Evolutionary conservation across 2,329 filamentous ascomycete genomes (phyloP).

Genomic region (Sodiomyces alkalinus): DNA sequence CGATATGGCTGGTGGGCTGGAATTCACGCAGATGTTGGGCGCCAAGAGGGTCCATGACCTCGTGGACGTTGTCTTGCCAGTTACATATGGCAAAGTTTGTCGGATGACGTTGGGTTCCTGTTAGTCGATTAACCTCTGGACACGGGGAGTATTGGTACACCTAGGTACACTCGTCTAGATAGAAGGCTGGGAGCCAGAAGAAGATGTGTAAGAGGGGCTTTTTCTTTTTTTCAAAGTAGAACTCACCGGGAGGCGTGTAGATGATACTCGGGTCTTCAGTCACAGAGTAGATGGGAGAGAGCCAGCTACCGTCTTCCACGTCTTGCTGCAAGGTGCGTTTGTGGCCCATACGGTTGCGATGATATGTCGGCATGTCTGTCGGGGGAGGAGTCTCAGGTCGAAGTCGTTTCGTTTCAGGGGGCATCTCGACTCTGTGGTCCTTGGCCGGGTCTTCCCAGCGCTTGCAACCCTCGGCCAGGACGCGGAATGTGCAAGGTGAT

Average conservation of each 20-base stretch:
- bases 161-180: no score
- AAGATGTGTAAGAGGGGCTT: no score
- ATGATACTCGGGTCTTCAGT: conserved; percentile 7
- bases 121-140: no score
- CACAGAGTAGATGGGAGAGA: conserved; percentile 7
- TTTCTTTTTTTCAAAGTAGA: no score
- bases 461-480: conserved; percentile 19
- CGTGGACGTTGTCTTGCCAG: conserved; percentile 7
- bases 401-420: conserved; percentile 5
- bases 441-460: conserved; percentile 13
- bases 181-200: no score
- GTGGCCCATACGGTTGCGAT: conserved; percentile 5
- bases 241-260: conserved; percentile 4
- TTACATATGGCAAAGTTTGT: conserved; percentile 8
- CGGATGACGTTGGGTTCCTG: conserved; percentile 5
- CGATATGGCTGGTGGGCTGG: conserved; percentile 1
- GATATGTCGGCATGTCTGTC: neutral
- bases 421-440: conserved; percentile 5
- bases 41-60: conserved; percentile 7
- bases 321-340: conserved; percentile 11
- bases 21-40: conserved; percentile 5
- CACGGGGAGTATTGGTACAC: no score
- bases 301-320: conserved; percentile 5
- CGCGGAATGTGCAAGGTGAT: conserved; percentile 24
- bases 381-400: conserved; percentile 5